Conservation (phyloP, 2,329 filamentous ascomycete species). For the Phyllachora maydis region DNA sequence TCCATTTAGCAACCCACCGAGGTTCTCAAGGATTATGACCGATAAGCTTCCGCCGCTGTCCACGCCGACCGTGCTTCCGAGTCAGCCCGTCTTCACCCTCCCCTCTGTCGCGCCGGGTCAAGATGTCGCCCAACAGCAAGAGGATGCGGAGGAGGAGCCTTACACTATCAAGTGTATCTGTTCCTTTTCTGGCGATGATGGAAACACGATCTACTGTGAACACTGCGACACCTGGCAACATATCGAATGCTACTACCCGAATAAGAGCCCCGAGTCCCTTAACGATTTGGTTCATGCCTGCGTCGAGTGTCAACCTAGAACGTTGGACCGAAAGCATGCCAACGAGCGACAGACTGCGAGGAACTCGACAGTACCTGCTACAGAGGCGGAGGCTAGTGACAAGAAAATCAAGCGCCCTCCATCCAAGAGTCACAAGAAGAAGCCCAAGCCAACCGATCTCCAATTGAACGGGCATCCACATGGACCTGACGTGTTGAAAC, state of each 20-base stretch:
- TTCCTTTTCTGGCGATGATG: slow-evolving; percentile 82
- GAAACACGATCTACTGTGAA: slow-evolving; percentile 93
- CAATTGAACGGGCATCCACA: slow-evolving; percentile 48
- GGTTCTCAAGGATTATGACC: slow-evolving; percentile 38
- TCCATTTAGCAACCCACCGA: slow-evolving; percentile 13
- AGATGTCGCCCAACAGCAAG: slow-evolving; percentile 22
- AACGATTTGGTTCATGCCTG: slow-evolving; percentile 65
- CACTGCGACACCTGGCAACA: slow-evolving; percentile 96
- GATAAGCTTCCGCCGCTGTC: slow-evolving; percentile 31
- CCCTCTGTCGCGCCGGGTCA: slow-evolving; percentile 15
- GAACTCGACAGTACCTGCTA: slow-evolving; percentile 18
- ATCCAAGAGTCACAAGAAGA: slow-evolving; percentile 77
- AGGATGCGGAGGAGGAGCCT: slow-evolving; percentile 53
- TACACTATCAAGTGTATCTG: slow-evolving; percentile 99
- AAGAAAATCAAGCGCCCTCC: slow-evolving; percentile 55
- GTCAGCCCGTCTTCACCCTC: slow-evolving; percentile 23
- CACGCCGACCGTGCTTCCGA: slow-evolving; percentile 33
- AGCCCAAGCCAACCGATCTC: slow-evolving; percentile 48
- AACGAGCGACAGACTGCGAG: slow-evolving; percentile 48
- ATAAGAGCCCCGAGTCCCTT: slow-evolving; percentile 51
- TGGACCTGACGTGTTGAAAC: slow-evolving; percentile 30
- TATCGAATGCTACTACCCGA: slow-evolving; percentile 82
- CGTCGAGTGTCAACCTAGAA: slow-evolving; percentile 66
- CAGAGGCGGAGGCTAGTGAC: slow-evolving; percentile 34
- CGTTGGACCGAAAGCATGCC: slow-evolving; percentile 53